These are phyloP conservation scores for Phragmites australis DNA, from an alignment of 176 grass and related monocot genomes.

Conservation along the genomic window DNA sequence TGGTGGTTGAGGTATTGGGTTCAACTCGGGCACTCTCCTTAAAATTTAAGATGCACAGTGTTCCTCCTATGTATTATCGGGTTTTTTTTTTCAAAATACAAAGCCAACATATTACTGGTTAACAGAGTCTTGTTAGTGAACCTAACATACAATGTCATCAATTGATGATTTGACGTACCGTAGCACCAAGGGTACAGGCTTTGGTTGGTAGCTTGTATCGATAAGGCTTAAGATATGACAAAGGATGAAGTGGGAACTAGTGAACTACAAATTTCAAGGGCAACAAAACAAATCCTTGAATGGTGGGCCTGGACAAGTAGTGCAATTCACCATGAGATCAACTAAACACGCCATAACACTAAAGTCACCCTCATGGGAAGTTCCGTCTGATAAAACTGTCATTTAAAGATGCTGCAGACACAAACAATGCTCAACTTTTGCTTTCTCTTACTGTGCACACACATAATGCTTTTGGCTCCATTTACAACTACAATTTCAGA, in stretches of 20 bases:
- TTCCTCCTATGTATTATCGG: not conserved
- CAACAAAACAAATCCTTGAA: not conserved
- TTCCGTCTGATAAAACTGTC: not conserved
- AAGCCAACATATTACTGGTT: not conserved
- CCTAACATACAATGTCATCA: not conserved
- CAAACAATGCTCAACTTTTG: not conserved
- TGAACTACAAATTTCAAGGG: not conserved
- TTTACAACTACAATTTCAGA: conserved; percentile 10
- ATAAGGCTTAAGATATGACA: not conserved
- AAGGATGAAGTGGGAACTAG: not conserved
- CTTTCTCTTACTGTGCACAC: conserved; percentile 15
- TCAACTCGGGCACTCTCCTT: not conserved
- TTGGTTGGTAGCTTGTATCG: not conserved
- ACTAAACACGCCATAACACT: conserved; percentile 9
- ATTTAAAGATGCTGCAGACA: not conserved
- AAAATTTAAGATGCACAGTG: not conserved
- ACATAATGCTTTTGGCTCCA: conserved; percentile 9
- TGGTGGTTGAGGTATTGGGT: not conserved
- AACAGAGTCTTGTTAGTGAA: conserved; percentile 16
- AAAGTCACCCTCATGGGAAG: not conserved
- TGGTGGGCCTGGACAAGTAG: not conserved
- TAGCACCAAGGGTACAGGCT: not conserved
- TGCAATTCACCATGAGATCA: not conserved
- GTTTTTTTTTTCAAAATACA: not conserved
- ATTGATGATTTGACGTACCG: not conserved